Percentiles rank a stretch among this genome's conserved stretches.
These are phyloP conservation scores for Puccinia triticina DNA, from an alignment of 1,284 basidiomycete species.

Conservation along the genomic window DNA sequence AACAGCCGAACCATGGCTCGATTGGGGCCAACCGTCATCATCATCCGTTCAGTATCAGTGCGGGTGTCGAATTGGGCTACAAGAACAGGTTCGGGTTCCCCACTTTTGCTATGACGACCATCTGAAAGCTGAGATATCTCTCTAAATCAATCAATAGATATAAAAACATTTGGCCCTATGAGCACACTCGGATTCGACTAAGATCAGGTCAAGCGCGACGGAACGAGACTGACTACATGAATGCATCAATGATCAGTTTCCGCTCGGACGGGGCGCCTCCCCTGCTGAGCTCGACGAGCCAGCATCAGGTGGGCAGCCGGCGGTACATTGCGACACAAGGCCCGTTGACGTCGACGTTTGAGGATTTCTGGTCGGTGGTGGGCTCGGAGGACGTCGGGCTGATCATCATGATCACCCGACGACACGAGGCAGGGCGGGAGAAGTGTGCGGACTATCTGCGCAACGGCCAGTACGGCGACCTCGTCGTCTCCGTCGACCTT, in stretches of 20 bases:
- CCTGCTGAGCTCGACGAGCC: conserved; percentile 38
- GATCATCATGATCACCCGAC: conserved; percentile 81
- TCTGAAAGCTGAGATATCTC: too few species aligned
- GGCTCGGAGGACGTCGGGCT: conserved; percentile 66
- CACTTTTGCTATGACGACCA: too few species aligned
- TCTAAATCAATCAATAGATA: conserved; percentile 59
- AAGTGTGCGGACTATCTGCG: conserved; percentile 94
- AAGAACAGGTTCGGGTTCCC: conserved; percentile 70
- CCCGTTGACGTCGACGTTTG: conserved; percentile 83
- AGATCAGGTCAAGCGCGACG: neutral
- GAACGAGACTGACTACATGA: conserved; percentile 76
- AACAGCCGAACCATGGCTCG: neutral
- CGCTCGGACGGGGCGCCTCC: neutral
- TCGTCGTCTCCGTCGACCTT: conserved; percentile 53
- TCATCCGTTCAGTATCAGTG: conserved; percentile 84
- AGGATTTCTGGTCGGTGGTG: conserved; percentile 84
- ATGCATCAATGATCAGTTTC: conserved; percentile 86
- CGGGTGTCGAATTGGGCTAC: conserved; percentile 88
- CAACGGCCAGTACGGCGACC: conserved; percentile 69
- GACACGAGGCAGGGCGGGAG: conserved; percentile 81
- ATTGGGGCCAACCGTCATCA: conserved; percentile 4
- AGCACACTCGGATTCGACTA: conserved; percentile 67
- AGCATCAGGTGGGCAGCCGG: conserved; percentile 64
- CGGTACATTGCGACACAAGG: conserved; percentile 96
- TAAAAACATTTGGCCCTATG: conserved; percentile 96